Percentiles rank a stretch among this genome's conserved stretches.
phyloP scores from a whole-genome alignment of 257 asterid species.

The Plantago major region DNA sequence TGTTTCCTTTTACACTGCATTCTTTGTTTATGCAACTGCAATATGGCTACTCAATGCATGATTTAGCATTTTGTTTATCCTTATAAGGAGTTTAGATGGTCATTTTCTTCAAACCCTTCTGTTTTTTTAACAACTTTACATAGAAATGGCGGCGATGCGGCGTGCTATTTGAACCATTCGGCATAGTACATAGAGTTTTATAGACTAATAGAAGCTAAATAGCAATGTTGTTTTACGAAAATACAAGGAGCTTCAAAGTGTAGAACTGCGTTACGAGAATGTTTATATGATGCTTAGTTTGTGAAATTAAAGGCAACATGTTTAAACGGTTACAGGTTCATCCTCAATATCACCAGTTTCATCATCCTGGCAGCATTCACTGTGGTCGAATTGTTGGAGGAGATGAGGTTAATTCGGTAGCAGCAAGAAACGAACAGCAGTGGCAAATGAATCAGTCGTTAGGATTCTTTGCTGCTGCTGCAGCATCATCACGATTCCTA shows the following conservation, averaged over 20 bases:
- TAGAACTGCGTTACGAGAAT: too few species aligned
- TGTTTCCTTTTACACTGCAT: too few species aligned
- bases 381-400: slow-evolving; percentile 33
- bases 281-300: too few species aligned
- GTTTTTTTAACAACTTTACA: not conserved
- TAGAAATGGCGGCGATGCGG: too few species aligned
- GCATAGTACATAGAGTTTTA: too few species aligned
- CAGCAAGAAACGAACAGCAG: slow-evolving; percentile 25
- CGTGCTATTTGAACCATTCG: too few species aligned
- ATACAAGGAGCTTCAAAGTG: too few species aligned
- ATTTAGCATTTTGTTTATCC: too few species aligned
- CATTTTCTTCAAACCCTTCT: too few species aligned
- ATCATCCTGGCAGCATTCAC: not conserved
- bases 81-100: too few species aligned
- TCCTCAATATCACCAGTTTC: slow-evolving; percentile 21
- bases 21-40: too few species aligned
- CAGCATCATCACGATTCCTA: slow-evolving; percentile 83
- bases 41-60: too few species aligned
- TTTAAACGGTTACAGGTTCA: slow-evolving; percentile 21
- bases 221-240: not conserved
- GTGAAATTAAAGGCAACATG: not conserved
- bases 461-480: slow-evolving; percentile 49
- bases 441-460: slow-evolving; percentile 31
- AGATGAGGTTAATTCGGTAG: slow-evolving; percentile 23
- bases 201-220: not conserved